Evolutionary conservation across 108 stramenopile species (phyloP), one percentile per base, ranked within the genome.

Genomic region (Stephanodiscus minutulus): DNA sequence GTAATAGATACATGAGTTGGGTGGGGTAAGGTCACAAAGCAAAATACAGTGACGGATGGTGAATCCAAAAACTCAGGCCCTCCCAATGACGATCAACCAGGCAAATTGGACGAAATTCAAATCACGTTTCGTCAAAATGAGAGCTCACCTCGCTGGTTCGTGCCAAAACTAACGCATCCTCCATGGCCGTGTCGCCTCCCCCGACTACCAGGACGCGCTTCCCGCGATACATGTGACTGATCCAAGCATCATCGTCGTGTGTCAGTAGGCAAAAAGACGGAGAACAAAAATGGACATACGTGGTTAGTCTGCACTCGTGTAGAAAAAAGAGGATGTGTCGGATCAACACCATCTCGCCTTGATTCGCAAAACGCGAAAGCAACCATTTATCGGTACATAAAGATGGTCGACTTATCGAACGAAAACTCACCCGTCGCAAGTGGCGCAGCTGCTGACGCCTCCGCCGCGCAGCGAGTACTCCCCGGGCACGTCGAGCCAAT

Each of bases 101-200:
- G 1, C 33, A 61, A 39, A 11, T 39, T 11, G 39, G 39, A 8
- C 39, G 7, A 39, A 8, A 4, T 39, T 39, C 39, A 39, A 39
- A 39, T 11, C 8, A 39, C 1, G 39, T 39, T 39, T 39, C 9
- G 39, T 11, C 39, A 39, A 11, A 39, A 28, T 17, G 41, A 31
- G 50, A 41, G 47, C 77, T 71, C 33, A 79, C 77, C 70, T 72
- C 61, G 61, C 76, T 84, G 13, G 92, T 96, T 22, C 93, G 72
- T 1, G 96, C 93, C 77, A 98, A 78, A 21, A 96, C 94, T 17
- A 98, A 78, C 0, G 96, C 96, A 85, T 97, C 96, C 77, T 97
- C 96, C 95, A 97, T 96, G 65, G 97, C 97, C 17, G 96, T 79
- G 79, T 98, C 97, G 53, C 97, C 97, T 15, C 97, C 97, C 20